Conservation (phyloP, 768 basidiomycete genomes). For the Lentinula detonsa region DNA sequence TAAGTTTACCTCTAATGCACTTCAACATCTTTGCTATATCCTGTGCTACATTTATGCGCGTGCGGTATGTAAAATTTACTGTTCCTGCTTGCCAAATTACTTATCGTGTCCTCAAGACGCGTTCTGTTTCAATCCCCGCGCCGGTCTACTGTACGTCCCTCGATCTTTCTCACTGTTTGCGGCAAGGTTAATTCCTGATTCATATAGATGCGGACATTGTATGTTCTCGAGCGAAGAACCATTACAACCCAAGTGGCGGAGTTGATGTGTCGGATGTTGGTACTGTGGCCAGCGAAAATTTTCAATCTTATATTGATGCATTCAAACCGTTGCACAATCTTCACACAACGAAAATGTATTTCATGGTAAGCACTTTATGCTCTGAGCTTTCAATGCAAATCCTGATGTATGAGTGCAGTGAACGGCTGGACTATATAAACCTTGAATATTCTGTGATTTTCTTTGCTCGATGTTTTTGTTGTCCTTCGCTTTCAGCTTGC, state of each 20-base stretch:
- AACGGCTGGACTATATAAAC: background rate
- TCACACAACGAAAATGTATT: slow-evolving; percentile 31
- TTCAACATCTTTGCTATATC: slow-evolving; percentile 67
- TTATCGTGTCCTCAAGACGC: slow-evolving; percentile 32
- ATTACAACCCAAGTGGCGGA: slow-evolving; percentile 45
- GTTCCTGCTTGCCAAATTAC: no score
- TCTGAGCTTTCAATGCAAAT: no score
- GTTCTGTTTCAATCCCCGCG: slow-evolving; percentile 81
- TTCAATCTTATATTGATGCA: slow-evolving; percentile 41
- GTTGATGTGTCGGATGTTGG: slow-evolving; percentile 36
- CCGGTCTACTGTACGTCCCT: slow-evolving; percentile 70
- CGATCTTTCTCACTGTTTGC: background rate
- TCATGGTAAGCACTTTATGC: slow-evolving; percentile 17
- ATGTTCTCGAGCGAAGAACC: slow-evolving; percentile 57
- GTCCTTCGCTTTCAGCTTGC: no score
- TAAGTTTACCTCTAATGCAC: slow-evolving; percentile 54
- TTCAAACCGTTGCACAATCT: slow-evolving; percentile 43
- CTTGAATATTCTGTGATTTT: no score
- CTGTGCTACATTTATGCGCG: slow-evolving; percentile 80
- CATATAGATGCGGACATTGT: slow-evolving; percentile 70
- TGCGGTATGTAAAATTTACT: slow-evolving; percentile 19
- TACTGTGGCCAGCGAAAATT: slow-evolving; percentile 19
- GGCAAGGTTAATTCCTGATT: background rate
- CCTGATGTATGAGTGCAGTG: background rate
- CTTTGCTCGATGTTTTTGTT: no score